These are phyloP conservation scores for Lecanicillium sp. DNA, from an alignment of 2,329 filamentous ascomycete species.

Conservation along the genomic window DNA sequence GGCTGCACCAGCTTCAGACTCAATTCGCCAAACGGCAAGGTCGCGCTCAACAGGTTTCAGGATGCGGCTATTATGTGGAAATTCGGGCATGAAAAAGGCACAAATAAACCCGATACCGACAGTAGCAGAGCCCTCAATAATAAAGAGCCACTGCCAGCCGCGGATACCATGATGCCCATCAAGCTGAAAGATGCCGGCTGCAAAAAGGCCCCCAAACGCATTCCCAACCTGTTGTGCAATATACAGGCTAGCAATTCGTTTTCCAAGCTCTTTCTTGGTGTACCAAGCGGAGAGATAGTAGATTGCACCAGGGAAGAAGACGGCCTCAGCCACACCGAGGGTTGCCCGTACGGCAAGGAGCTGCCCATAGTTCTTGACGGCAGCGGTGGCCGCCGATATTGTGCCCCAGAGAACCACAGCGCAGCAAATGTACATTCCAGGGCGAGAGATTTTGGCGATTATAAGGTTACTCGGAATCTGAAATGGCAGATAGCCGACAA, in stretches of 20 bases:
- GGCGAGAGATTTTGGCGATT: slow-evolving; percentile 9
- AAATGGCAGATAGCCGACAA: not conserved
- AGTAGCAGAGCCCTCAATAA: slow-evolving; percentile 13
- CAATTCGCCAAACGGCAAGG: too few relatives aligned
- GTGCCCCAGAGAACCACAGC: slow-evolving; percentile 17
- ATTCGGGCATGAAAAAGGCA: slow-evolving; percentile 13
- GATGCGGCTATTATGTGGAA: too few relatives aligned
- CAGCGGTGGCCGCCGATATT: slow-evolving; percentile 18
- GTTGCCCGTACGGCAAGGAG: slow-evolving; percentile 18
- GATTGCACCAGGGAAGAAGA: slow-evolving; percentile 20
- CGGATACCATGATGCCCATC: slow-evolving; percentile 15
- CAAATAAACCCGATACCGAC: slow-evolving; percentile 9
- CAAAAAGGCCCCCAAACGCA: slow-evolving; percentile 20
- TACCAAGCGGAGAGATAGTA: slow-evolving; percentile 22
- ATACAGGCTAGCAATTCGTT: slow-evolving; percentile 19
- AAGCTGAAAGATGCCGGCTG: slow-evolving; percentile 17
- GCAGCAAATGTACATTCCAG: slow-evolving; percentile 8
- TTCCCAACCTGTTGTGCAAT: slow-evolving; percentile 18
- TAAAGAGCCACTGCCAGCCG: slow-evolving; percentile 18
- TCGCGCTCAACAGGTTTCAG: too few relatives aligned
- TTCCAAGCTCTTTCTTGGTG: slow-evolving; percentile 20
- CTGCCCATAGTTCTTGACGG: slow-evolving; percentile 17
- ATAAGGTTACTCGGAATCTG: slow-evolving; percentile 11
- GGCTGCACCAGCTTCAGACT: too few relatives aligned
- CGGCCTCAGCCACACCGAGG: slow-evolving; percentile 21